Percentiles rank a stretch among this genome's conserved stretches.
Conservation (phyloP, 1,284 basidiomycete species). For the Sanghuangporus weigelae region DNA sequence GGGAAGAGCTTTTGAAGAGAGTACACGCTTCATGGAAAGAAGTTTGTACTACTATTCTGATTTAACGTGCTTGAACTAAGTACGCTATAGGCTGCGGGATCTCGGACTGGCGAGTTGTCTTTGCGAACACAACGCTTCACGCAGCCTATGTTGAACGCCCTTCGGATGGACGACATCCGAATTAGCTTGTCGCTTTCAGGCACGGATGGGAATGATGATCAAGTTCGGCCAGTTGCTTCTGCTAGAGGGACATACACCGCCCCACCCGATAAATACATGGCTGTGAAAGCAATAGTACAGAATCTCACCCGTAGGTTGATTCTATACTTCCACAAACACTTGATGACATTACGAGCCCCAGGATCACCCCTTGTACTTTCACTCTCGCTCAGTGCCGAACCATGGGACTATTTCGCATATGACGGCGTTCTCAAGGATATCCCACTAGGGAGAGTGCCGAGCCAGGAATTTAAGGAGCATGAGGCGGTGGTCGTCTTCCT, state of each 20-base stretch:
- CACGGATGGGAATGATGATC: conserved; percentile 25
- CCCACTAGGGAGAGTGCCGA: conserved; percentile 50
- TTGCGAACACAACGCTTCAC: conserved; percentile 74
- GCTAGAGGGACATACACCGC: conserved; percentile 45
- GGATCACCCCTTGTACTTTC: conserved; percentile 47
- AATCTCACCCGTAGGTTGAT: conserved; percentile 23
- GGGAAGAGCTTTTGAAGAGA: conserved; percentile 74
- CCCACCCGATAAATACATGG: conserved; percentile 23
- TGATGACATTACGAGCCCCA: conserved; percentile 23
- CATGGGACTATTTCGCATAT: conserved; percentile 59
- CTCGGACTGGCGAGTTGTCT: conserved; percentile 68
- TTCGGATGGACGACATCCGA: conserved; percentile 59
- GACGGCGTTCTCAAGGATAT: conserved; percentile 63
- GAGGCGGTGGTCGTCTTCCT: conserved; percentile 70
- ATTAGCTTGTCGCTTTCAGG: conserved; percentile 50
- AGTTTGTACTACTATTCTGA: conserved; percentile 36
- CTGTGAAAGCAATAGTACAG: conserved; percentile 20
- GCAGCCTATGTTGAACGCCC: conserved; percentile 65
- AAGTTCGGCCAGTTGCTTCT: conserved; percentile 33
- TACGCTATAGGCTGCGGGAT: conserved; percentile 59
- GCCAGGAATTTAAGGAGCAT: conserved; percentile 47
- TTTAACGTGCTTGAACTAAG: not conserved
- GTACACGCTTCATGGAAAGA: conserved; percentile 79
- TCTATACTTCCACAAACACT: not conserved
- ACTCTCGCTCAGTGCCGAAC: conserved; percentile 49